These are phyloP conservation scores for Cucurbita ficifolia DNA, from an alignment of 306 rosid species.

Conservation along the genomic window DNA sequence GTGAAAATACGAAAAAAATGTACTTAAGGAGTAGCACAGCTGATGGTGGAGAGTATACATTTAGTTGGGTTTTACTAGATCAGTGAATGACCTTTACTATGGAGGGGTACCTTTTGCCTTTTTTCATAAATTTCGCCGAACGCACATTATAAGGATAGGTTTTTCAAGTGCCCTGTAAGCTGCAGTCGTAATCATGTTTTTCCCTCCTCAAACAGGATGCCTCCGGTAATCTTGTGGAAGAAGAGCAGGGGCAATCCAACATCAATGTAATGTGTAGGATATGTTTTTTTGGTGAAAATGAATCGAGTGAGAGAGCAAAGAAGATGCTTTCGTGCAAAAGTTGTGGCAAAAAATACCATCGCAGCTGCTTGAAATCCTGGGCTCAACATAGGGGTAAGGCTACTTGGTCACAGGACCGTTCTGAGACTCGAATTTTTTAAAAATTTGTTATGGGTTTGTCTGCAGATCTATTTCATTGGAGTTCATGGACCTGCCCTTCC, in stretches of 20 bases:
- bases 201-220: slow-evolving; percentile 36
- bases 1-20: background rate
- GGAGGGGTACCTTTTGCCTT: background rate
- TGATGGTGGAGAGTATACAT: background rate
- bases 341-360: slow-evolving; percentile 86
- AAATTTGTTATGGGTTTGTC: slow-evolving; percentile 3
- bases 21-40: background rate
- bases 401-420: background rate
- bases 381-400: slow-evolving; percentile 76
- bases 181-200: background rate
- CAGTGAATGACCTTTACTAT: background rate
- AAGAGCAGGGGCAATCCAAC: slow-evolving; percentile 61
- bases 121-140: background rate
- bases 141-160: background rate
- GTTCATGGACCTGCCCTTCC: slow-evolving; percentile 51
- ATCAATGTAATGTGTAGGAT: slow-evolving; percentile 76
- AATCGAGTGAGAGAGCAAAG: slow-evolving; percentile 73
- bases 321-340: slow-evolving; percentile 93
- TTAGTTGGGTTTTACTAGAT: background rate
- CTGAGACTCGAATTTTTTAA: background rate
- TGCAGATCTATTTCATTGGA: slow-evolving; percentile 51
- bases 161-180: background rate
- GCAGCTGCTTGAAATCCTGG: slow-evolving; percentile 88
- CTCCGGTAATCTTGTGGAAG: slow-evolving; percentile 35
- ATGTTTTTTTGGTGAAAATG: slow-evolving; percentile 81